Conservation (phyloP, 106 monocot genomes). For the Acorus calamus region DNA sequence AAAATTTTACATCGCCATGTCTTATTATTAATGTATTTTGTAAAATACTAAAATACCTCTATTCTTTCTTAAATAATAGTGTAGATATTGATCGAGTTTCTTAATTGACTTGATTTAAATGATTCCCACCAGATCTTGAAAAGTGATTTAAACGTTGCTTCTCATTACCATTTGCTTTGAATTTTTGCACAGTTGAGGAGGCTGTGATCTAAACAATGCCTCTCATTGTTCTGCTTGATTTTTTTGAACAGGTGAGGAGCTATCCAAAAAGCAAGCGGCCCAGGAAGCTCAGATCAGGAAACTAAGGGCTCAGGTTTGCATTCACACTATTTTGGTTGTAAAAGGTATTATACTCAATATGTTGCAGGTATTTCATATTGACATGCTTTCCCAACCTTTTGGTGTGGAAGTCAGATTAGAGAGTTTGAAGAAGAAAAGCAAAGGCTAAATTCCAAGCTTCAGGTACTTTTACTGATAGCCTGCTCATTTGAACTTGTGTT, state of each 20-base stretch:
- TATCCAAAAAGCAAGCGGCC: conserved; percentile 97
- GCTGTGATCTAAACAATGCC: background rate
- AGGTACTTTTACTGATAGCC: conserved; percentile 36
- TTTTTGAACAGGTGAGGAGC: conserved; percentile 69
- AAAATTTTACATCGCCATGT: no score
- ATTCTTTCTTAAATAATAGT: no score
- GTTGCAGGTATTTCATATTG: conserved; percentile 3
- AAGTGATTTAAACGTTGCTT: background rate
- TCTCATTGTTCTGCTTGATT: background rate
- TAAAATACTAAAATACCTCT: no score
- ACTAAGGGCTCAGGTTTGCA: conserved; percentile 89
- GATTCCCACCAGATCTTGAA: background rate
- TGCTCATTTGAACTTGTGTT: background rate
- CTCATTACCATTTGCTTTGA: background rate
- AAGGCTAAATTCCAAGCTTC: conserved; percentile 86
- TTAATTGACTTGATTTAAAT: no score
- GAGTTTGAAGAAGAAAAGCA: conserved; percentile 97
- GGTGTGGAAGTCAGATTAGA: conserved; percentile 50
- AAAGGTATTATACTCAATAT: conserved; percentile 4
- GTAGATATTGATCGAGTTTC: no score
- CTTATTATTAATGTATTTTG: no score
- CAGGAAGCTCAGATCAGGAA: conserved; percentile 94
- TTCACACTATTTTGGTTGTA: background rate
- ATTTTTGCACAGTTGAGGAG: background rate
- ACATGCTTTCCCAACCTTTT: background rate